Percentiles rank a stretch among this genome's conserved stretches.
These are phyloP conservation scores for Blastobotrys americana DNA, from an alignment of 805 yeast genomes.

Conservation along the genomic window DNA sequence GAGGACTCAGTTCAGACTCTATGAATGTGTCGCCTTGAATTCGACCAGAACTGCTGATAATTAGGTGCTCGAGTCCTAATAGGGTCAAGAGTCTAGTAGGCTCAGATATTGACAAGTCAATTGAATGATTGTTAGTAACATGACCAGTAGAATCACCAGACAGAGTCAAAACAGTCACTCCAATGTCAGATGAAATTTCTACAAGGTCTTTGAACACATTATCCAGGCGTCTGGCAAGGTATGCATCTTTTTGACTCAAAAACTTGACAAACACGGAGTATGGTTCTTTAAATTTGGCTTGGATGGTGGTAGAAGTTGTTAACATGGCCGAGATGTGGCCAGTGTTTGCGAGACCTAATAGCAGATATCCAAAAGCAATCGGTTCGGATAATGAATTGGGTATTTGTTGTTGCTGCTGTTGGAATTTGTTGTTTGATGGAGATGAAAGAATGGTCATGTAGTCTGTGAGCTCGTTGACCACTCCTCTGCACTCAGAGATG, in stretches of 20 bases:
- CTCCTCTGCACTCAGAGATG: not conserved
- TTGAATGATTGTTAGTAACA: not conserved
- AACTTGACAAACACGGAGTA: not conserved
- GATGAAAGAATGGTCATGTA: not conserved
- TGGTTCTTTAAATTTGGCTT: not conserved
- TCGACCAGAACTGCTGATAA: slow-evolving; percentile 12
- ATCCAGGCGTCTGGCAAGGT: not conserved
- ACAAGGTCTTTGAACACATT: not conserved
- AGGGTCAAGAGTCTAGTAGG: slow-evolving; percentile 3
- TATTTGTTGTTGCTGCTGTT: too few species aligned
- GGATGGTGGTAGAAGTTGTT: not conserved
- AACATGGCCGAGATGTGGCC: not conserved
- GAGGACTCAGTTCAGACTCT: slow-evolving; percentile 11
- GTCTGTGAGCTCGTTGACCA: not conserved
- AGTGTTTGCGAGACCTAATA: not conserved
- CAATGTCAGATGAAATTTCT: not conserved
- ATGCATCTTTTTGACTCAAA: not conserved
- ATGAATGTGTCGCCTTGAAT: slow-evolving; percentile 15
- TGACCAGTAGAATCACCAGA: too few species aligned
- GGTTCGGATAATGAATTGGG: not conserved
- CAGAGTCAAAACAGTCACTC: not conserved
- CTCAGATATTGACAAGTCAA: not conserved
- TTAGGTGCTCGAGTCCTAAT: slow-evolving; percentile 20
- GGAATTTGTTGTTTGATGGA: not conserved
- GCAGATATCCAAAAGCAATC: not conserved